Percentiles rank a stretch among this genome's conserved stretches.
These are phyloP conservation scores for Physcomitrium patens DNA, from an alignment of 225 moss, liverwort and hornwort species.

Conservation along the genomic window DNA sequence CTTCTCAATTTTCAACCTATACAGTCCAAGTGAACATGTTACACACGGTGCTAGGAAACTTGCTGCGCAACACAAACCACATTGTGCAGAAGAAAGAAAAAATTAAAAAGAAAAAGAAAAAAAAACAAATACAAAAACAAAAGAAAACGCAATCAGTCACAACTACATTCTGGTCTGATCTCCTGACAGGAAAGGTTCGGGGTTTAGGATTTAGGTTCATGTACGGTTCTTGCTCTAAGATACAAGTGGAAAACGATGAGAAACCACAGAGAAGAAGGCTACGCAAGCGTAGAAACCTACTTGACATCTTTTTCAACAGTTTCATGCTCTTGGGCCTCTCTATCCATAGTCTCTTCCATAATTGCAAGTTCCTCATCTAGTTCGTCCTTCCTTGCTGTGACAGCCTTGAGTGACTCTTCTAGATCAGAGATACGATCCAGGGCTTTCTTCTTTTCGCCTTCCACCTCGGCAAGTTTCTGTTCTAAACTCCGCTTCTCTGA, in stretches of 20 bases:
- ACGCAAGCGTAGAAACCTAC: constrained; percentile 15
- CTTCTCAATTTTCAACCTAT: constrained; percentile 37
- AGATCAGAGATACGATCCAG: constrained; percentile 33
- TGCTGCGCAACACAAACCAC: too few relatives aligned
- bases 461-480: constrained; percentile 32
- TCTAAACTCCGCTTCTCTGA: constrained; percentile 39
- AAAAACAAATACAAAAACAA: neutral
- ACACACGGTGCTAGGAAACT: neutral
- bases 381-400: constrained; percentile 24
- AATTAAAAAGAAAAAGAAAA: too few relatives aligned
- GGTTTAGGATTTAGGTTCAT: too few relatives aligned
- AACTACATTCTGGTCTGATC: too few relatives aligned
- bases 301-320: constrained; percentile 25
- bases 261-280: neutral
- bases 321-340: constrained; percentile 47
- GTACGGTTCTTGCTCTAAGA: too few relatives aligned
- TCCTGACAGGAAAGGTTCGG: too few relatives aligned
- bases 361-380: constrained; percentile 42
- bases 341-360: constrained; percentile 42
- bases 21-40: constrained; percentile 14
- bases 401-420: constrained; percentile 35
- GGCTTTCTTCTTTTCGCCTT: constrained; percentile 32
- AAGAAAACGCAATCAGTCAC: neutral
- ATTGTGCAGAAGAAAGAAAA: too few relatives aligned
- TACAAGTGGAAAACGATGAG: neutral